These are phyloP conservation scores for Colletotrichum trifolii DNA, from an alignment of 2,329 filamentous ascomycete genomes.

Conservation along the genomic window DNA sequence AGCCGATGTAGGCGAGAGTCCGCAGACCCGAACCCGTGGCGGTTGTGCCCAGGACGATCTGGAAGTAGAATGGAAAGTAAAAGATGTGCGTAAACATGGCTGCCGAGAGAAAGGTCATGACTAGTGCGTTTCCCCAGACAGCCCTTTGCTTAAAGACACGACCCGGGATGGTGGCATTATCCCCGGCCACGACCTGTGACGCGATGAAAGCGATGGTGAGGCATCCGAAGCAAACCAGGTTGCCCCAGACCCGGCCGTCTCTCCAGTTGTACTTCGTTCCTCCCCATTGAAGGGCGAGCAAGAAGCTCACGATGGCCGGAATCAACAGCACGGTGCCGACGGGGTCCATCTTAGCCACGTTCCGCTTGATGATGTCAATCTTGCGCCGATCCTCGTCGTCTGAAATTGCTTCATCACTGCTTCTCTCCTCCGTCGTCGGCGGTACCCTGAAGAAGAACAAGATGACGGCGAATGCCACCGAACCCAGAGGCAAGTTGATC, in stretches of 20 bases:
- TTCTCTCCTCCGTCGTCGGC: slow-evolving; percentile 56
- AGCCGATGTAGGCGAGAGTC: slow-evolving; percentile 62
- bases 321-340: slow-evolving; percentile 60
- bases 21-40: slow-evolving; percentile 65
- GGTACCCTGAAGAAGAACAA: not conserved
- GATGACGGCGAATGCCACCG: slow-evolving; percentile 2
- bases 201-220: slow-evolving; percentile 42
- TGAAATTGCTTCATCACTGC: slow-evolving; percentile 39
- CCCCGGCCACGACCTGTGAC: slow-evolving; percentile 54
- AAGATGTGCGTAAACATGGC: slow-evolving; percentile 43
- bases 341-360: slow-evolving; percentile 53
- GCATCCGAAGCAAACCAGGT: slow-evolving; percentile 44
- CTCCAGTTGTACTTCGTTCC: slow-evolving; percentile 63
- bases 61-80: slow-evolving; percentile 59
- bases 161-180: slow-evolving; percentile 58
- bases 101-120: slow-evolving; percentile 47
- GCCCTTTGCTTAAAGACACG: slow-evolving; percentile 58
- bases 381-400: slow-evolving; percentile 2
- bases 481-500: slow-evolving; percentile 45
- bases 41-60: slow-evolving; percentile 61
- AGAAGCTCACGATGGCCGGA: slow-evolving; percentile 61
- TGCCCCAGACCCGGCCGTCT: slow-evolving; percentile 52
- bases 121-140: slow-evolving; percentile 51
- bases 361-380: slow-evolving; percentile 54
- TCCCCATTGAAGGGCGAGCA: slow-evolving; percentile 68